These are phyloP conservation scores for Rhytidiadelphus loreus DNA, from an alignment of 225 moss, liverwort and hornwort species.

Conservation along the genomic window DNA sequence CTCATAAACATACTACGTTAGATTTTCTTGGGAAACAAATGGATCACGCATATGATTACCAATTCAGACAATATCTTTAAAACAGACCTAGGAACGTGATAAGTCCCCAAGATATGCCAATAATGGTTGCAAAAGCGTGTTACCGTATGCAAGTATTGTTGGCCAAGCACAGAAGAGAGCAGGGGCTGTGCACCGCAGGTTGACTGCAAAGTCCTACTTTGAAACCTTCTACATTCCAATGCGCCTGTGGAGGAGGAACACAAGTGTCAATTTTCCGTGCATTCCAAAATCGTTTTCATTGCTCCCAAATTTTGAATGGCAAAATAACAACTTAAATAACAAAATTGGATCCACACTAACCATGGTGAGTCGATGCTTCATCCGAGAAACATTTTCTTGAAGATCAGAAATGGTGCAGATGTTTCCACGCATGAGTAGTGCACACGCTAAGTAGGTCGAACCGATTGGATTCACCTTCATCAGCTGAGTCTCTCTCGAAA, in stretches of 20 bases:
- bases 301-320: background rate
- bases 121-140: background rate
- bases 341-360: slow-evolving; percentile 6
- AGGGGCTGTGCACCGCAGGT: slow-evolving; percentile 48
- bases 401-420: slow-evolving; percentile 73
- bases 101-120: background rate
- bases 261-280: background rate
- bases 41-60: background rate
- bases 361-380: slow-evolving; percentile 70
- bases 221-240: slow-evolving; percentile 88
- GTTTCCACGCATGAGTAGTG: slow-evolving; percentile 75
- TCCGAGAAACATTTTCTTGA: slow-evolving; percentile 63
- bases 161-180: slow-evolving; percentile 70
- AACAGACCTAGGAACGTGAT: background rate
- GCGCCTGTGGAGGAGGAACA: slow-evolving; percentile 28
- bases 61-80: background rate
- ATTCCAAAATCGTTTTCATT: background rate
- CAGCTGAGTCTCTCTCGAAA: slow-evolving; percentile 66
- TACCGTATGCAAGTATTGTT: slow-evolving; percentile 90
- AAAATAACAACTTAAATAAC: background rate
- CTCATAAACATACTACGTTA: background rate
- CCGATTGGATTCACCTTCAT: slow-evolving; percentile 64
- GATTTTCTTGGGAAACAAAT: background rate
- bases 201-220: slow-evolving; percentile 78
- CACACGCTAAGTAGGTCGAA: slow-evolving; percentile 90